Percentiles rank a stretch among this genome's conserved stretches.
Evolutionary conservation across 306 rosid genomes (phyloP).

Genomic region (Heteromeles arbutifolia): DNA sequence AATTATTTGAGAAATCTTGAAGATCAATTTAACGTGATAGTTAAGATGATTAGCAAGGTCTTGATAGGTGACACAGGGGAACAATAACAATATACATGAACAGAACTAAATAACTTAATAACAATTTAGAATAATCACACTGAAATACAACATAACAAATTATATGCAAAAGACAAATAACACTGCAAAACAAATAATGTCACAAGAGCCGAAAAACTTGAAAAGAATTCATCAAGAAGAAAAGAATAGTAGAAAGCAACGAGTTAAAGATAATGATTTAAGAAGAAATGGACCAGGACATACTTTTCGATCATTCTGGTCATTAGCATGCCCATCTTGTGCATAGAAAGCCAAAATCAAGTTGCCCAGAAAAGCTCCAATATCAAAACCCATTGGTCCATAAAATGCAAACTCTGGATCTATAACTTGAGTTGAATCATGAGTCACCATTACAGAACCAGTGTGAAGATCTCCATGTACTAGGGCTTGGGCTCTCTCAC

Average conservation of each 20-base stretch:
- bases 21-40: not conserved
- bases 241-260: not conserved
- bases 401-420: conserved; percentile 91
- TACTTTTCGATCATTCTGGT: conserved; percentile 66
- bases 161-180: not conserved
- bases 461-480: conserved; percentile 95
- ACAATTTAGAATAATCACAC: not conserved
- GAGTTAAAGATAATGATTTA: not conserved
- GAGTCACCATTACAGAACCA: conserved; percentile 82
- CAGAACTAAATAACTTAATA: not conserved
- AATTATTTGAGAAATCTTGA: not conserved
- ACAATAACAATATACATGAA: not conserved
- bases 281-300: not conserved
- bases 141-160: not conserved
- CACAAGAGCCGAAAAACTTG: not conserved
- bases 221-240: not conserved
- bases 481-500: conserved; percentile 86
- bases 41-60: not conserved
- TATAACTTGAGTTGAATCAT: conserved; percentile 79
- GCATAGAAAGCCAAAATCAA: conserved; percentile 73
- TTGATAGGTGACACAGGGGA: not conserved
- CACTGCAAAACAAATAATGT: not conserved
- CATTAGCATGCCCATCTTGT: conserved; percentile 84
- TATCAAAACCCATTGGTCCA: conserved; percentile 94
- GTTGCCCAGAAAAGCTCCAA: conserved; percentile 89